Evolutionary conservation across 805 yeast species (phyloP).

Genomic region (Schizosaccharomyces cryophilus): DNA sequence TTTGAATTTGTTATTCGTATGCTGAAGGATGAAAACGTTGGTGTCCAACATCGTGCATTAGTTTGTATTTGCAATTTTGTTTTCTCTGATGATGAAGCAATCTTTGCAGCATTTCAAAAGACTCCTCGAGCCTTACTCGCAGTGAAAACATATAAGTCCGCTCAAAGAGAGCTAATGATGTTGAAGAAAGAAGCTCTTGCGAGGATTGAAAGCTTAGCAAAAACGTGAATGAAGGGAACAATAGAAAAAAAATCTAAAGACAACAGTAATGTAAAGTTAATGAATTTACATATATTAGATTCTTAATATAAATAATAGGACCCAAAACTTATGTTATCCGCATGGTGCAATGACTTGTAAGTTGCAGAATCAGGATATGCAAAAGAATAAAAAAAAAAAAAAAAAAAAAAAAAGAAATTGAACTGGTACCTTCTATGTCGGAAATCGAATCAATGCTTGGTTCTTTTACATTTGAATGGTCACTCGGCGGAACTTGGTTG

Average conservation of each 20-base stretch:
- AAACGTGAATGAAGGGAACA: too few relatives aligned
- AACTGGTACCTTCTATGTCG: neutral
- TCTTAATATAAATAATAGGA: too few relatives aligned
- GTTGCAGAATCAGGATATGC: too few relatives aligned
- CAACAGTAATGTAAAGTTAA: too few relatives aligned
- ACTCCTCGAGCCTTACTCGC: neutral
- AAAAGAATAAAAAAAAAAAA: neutral
- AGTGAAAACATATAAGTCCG: neutral
- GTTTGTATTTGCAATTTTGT: neutral
- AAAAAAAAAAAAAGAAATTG: neutral
- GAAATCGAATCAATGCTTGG: neutral
- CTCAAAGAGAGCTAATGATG: neutral
- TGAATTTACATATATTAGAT: too few relatives aligned
- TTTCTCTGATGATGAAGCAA: neutral
- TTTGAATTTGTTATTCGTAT: neutral
- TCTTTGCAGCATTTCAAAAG: neutral
- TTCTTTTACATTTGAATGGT: neutral
- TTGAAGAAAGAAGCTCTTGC: neutral
- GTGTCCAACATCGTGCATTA: neutral
- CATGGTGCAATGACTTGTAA: too few relatives aligned
- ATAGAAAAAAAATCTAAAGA: too few relatives aligned
- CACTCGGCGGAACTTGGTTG: neutral
- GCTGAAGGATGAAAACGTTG: neutral
- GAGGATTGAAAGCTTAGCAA: neutral
- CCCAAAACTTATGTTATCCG: too few relatives aligned